Evolutionary conservation across 495 filamentous ascomycete species (phyloP).

Genomic region (Tetracladium marchalianum): DNA sequence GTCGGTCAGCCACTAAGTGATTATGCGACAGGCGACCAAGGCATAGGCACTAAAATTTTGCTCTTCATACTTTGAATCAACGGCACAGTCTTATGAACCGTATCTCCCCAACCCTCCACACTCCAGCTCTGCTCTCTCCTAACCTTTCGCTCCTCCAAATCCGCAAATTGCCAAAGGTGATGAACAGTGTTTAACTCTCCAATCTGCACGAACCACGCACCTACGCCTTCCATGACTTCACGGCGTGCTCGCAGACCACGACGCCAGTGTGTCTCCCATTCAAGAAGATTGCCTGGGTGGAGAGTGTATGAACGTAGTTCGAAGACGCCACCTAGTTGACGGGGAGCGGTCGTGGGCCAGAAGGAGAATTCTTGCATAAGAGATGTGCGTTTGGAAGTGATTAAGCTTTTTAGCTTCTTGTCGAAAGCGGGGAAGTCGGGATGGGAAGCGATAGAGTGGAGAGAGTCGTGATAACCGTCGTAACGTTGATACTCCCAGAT

Average conservation of each 20-base stretch:
- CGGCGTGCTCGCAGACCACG: slow-evolving; percentile 77
- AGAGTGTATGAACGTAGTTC: slow-evolving; percentile 96
- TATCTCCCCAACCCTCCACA: slow-evolving; percentile 93
- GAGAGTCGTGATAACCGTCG: slow-evolving; percentile 85
- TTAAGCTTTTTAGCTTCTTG: slow-evolving; percentile 65
- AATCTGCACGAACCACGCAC: slow-evolving; percentile 98
- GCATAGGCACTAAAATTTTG: slow-evolving; percentile 85
- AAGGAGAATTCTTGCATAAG: slow-evolving; percentile 99
- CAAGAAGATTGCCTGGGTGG: slow-evolving; percentile 86
- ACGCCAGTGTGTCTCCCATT: slow-evolving; percentile 99
- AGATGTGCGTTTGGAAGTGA: slow-evolving; percentile 74
- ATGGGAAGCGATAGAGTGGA: slow-evolving; percentile 70
- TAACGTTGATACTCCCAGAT: slow-evolving; percentile 99
- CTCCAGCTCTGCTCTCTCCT: slow-evolving; percentile 91
- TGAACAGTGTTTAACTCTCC: slow-evolving; percentile 96
- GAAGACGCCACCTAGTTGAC: slow-evolving; percentile 83
- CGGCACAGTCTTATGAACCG: slow-evolving; percentile 96
- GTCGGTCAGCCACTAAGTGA: not conserved
- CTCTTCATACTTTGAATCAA: slow-evolving; percentile 95
- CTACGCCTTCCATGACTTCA: slow-evolving; percentile 97
- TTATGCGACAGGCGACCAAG: slow-evolving; percentile 87
- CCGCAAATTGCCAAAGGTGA: slow-evolving; percentile 97
- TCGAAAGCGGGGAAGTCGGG: slow-evolving; percentile 79
- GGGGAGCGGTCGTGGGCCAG: slow-evolving; percentile 92
- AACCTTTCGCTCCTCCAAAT: slow-evolving; percentile 87